Conservation (phyloP, 2,329 filamentous ascomycete species). For the Paecilomyces variotii region DNA sequence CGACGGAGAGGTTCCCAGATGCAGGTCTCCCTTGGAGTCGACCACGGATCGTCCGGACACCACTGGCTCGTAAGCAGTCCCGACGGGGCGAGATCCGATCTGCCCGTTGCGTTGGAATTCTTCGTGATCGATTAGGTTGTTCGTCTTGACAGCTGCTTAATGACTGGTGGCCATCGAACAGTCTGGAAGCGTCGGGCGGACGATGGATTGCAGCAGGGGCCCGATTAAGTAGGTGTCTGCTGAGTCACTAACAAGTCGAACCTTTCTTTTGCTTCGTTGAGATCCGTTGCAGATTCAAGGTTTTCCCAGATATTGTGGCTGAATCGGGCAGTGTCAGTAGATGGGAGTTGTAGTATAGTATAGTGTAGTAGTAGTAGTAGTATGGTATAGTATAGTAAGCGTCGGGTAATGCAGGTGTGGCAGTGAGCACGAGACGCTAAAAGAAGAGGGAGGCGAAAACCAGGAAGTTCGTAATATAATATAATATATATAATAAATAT, state of each 20-base stretch:
- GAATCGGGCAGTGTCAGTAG: not conserved
- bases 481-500: not conserved
- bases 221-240: not conserved
- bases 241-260: not conserved
- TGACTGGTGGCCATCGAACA: not conserved
- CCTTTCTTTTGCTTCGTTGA: not conserved
- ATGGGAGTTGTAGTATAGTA: not conserved
- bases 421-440: too few relatives aligned
- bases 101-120: not conserved
- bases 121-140: not conserved
- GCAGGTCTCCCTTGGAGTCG: not conserved
- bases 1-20: not conserved
- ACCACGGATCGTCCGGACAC: not conserved
- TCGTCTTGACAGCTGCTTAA: not conserved
- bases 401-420: too few relatives aligned
- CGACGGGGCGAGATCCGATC: not conserved
- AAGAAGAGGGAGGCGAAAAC: not conserved
- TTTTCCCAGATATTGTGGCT: not conserved
- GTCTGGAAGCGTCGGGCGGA: conserved; percentile 1
- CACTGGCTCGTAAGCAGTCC: not conserved
- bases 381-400: too few relatives aligned
- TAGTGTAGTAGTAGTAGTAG: too few relatives aligned
- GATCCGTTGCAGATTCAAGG: not conserved
- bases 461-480: not conserved
- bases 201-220: not conserved